Percentiles rank a stretch among this genome's conserved stretches.
Evolutionary conservation across 768 basidiomycete genomes (phyloP).

Genomic region (Lentinus tigrinus): DNA sequence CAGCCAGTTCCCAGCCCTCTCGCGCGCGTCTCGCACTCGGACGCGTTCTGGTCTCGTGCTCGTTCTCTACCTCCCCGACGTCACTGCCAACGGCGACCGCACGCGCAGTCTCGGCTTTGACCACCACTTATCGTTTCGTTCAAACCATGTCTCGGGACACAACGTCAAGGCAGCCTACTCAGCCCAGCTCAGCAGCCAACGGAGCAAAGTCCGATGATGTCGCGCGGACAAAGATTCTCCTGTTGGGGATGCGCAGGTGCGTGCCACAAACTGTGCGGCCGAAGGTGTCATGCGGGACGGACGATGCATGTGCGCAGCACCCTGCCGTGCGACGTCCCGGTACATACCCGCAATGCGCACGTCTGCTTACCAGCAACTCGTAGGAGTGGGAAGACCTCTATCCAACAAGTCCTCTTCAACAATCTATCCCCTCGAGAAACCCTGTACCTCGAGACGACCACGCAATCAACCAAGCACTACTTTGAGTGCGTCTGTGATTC

Average conservation of each 20-base stretch:
- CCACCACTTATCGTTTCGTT: too few species aligned
- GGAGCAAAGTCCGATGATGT: slow-evolving; percentile 7
- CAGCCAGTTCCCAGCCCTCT: background rate
- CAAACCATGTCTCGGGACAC: slow-evolving; percentile 1
- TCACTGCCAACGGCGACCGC: background rate
- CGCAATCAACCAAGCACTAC: slow-evolving; percentile 66
- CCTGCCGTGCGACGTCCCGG: too few species aligned
- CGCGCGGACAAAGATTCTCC: slow-evolving; percentile 64
- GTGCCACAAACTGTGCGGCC: slow-evolving; percentile 1
- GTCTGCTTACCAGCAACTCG: background rate
- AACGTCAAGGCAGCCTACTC: slow-evolving; percentile 5
- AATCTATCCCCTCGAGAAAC: slow-evolving; percentile 78
- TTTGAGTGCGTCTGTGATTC: slow-evolving; percentile 66
- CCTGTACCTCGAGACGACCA: slow-evolving; percentile 87
- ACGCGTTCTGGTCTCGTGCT: slow-evolving; percentile 3
- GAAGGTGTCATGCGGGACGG: background rate
- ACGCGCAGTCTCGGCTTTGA: background rate
- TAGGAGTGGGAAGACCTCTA: slow-evolving; percentile 92
- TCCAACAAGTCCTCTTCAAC: slow-evolving; percentile 90
- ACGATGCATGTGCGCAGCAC: too few species aligned
- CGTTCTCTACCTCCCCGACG: background rate
- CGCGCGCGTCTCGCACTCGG: background rate
- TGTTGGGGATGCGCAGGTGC: slow-evolving; percentile 73
- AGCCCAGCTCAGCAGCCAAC: background rate
- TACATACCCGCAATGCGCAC: too few species aligned